Base-by-base conservation (phyloP, 2,329 filamentous ascomycete species). In the Epichloe bromicola region DNA sequence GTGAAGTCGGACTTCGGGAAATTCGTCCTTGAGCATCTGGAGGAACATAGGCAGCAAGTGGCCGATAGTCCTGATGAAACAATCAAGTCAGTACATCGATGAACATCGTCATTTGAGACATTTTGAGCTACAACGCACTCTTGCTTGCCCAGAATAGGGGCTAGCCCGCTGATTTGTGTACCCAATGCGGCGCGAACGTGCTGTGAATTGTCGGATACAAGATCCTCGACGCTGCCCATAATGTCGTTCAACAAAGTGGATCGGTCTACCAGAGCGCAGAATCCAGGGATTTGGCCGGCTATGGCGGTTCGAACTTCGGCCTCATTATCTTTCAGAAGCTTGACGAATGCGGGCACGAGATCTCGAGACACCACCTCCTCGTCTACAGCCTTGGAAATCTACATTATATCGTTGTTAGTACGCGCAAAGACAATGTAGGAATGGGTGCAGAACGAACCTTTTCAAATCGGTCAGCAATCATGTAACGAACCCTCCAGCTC, bases 11-110 rank as follows among this genome's bases (percentile, higher is more conserved):
- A 98, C 93, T 66, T 98, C 93, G 20, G 93, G 93, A 69, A 96
- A 97, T 65, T 98, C 93, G 63, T 98, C 93, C 78, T 97, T 98
- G 61, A 98, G 83, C 93, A 98, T 98, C 68, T 95, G 88, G 50
- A 98, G 78, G 70, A 98, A 97, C 91, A 98, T 98, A 50, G 93
- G 93, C 43, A 98, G 80, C 43, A 98, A 82, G 67, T 98, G 93
- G 60, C 93, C 85, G 59, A 95, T 97, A 33, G 93, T 98, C 70
- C 88, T 93, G 58, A 1, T n/a, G 41, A 30, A 40, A 38, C 17
- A 20, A 30, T 3, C 23, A 15, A 19, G 46, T 44, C 41, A 52
- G n/a, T 36, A 38, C 23, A 5, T 20, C 23, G 30, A 42, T 42
- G 5, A 34, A 15, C 10, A 15, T 14, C 17, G 23, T 23, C 15